A percentile compares a stretch with the other conserved stretches of the same genome.
These are phyloP conservation scores for Taxawa tesnikishii DNA, from an alignment of 2,329 filamentous ascomycete species.

Conservation along the genomic window DNA sequence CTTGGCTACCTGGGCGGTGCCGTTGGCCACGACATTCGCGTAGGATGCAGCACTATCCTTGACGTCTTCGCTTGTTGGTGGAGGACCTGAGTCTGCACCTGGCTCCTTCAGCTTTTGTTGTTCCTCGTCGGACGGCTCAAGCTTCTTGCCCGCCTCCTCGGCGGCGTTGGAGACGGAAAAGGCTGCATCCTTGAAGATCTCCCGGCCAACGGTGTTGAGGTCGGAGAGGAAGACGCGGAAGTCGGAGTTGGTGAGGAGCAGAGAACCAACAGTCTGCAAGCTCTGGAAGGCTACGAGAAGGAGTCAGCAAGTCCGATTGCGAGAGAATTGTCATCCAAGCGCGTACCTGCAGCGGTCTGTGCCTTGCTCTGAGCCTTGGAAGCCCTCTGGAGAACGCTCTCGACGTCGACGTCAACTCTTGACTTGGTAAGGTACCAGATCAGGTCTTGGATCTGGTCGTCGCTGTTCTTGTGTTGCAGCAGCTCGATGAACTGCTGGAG, in stretches of 20 bases:
- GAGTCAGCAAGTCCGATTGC: constrained; percentile 10
- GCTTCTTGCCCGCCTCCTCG: constrained; percentile 56
- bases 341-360: constrained; percentile 56
- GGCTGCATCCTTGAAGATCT: constrained; percentile 80
- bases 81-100: constrained; percentile 31
- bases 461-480: constrained; percentile 66
- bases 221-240: constrained; percentile 81
- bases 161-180: constrained; percentile 67
- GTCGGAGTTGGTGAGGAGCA: constrained; percentile 83
- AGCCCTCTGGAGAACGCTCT: constrained; percentile 49
- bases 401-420: constrained; percentile 54
- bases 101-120: constrained; percentile 41
- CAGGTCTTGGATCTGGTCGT: constrained; percentile 84
- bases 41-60: constrained; percentile 33
- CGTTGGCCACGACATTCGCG: constrained; percentile 31
- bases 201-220: constrained; percentile 61
- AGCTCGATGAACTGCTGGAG: constrained; percentile 72
- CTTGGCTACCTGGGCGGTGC: constrained; percentile 32
- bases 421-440: constrained; percentile 73
- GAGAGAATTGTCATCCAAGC: background rate
- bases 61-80: constrained; percentile 51
- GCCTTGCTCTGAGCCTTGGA: constrained; percentile 53
- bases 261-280: constrained; percentile 65
- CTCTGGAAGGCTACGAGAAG: constrained; percentile 57
- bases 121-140: constrained; percentile 57